A percentile compares a stretch with the other conserved stretches of the same genome.
phyloP scores from a whole-genome alignment of 345 rosid genomes.

The Pistacia atlantica region DNA sequence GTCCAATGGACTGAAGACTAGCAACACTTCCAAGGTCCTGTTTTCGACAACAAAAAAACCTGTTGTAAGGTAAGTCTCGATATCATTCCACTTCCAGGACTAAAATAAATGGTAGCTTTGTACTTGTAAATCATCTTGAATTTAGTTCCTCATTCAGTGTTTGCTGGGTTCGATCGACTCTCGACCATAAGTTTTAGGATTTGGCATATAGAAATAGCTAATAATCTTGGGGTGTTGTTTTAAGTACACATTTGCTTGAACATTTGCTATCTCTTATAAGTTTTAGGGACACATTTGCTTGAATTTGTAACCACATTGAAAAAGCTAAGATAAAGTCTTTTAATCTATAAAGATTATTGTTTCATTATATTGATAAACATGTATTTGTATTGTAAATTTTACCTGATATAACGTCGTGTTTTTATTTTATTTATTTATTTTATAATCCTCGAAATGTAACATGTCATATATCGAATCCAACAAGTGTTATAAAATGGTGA shows the following conservation, averaged over 20 bases:
- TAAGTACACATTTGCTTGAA: not conserved
- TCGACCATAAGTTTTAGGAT: not conserved
- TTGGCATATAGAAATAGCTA: not conserved
- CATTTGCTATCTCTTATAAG: too few relatives aligned
- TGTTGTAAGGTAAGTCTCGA: not conserved
- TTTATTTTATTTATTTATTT: too few relatives aligned
- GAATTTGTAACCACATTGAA: not conserved
- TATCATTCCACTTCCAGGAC: not conserved
- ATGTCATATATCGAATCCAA: too few relatives aligned
- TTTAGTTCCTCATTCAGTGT: not conserved
- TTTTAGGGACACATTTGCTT: not conserved
- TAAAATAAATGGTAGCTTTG: not conserved
- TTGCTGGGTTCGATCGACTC: not conserved
- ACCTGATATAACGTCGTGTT: too few relatives aligned
- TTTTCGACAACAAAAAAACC: not conserved
- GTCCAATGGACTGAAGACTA: conserved; percentile 63
- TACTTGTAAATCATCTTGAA: conserved; percentile 10
- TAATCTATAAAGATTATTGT: too few relatives aligned
- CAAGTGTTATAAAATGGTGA: too few relatives aligned
- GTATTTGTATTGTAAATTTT: too few relatives aligned
- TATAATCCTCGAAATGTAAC: too few relatives aligned
- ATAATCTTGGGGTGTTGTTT: not conserved
- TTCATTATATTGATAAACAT: too few relatives aligned
- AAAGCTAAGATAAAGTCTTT: too few relatives aligned
- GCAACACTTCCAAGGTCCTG: not conserved